Evolutionary conservation across 139 green algal genomes (phyloP), one percentile per base, ranked within the genome.

Genomic region (Mesostigma viride): DNA sequence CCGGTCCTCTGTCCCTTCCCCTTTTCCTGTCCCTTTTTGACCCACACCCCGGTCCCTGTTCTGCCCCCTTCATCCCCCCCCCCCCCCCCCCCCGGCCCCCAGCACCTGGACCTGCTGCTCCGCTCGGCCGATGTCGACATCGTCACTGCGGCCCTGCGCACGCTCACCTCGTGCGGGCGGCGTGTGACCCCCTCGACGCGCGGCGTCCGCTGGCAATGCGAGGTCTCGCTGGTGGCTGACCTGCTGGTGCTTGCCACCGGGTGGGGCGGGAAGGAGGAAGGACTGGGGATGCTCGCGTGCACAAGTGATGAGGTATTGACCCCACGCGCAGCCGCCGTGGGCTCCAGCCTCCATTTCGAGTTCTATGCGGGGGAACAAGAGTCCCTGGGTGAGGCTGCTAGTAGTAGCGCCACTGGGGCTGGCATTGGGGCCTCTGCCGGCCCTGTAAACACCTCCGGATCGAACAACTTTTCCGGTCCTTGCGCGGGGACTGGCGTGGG

Each of bases 221-320:
- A 77, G 2, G 47, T 80, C 4, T 75, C 76, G 5, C 71, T 95
- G 2, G 89, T 85, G 46, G 24, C 44, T 0, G 79, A 85, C 2
- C 71, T 96, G 20, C 73, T 90, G 34, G 72, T 75, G 4, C 62
- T 96, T 57, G 76, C 76, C 44, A 75, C 85, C 46, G 81, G 83
- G 8, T 95, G 89, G 89, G 88, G 86, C 22, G 82, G 84, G n/a
- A 86, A 84, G 51, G 86, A 94, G 35, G 76, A 92, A 76, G 88
- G 82, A 0, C 74, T 94, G 24, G 82, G 82, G 35, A 73, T 94
- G 64, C 63, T 84, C 1, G 69, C 75, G 26, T 77, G 72, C 65
- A 70, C 70, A 0, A 22, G 69, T 11, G 40, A 71, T 0, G 65
- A 71, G 24, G 72, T 66, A 53, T 14, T 17, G 17, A 0, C 1